Conservation (phyloP, 2,329 filamentous ascomycete genomes). For the Diaporthe citrichinensis region DNA sequence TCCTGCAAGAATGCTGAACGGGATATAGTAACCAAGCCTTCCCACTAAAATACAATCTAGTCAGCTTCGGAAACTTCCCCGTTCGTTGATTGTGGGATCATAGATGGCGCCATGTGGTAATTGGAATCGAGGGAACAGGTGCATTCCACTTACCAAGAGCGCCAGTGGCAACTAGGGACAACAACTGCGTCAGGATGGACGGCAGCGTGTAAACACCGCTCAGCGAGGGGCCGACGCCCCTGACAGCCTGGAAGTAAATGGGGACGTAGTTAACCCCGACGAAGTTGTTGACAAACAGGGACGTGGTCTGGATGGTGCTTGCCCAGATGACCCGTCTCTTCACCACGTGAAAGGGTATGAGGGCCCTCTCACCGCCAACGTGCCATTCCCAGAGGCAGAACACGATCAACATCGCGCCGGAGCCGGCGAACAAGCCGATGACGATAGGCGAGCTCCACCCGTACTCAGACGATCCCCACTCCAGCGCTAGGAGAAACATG, state of each 20-base stretch:
- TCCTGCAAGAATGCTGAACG: conserved; percentile 56
- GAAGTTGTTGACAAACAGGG: background rate
- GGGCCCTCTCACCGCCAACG: conserved; percentile 40
- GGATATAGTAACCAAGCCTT: conserved; percentile 59
- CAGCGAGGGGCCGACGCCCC: conserved; percentile 4
- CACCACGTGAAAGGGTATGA: conserved; percentile 9
- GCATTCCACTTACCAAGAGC: background rate
- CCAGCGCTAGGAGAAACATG: conserved; percentile 58
- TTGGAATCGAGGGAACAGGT: fast-evolving
- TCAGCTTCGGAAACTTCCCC: background rate
- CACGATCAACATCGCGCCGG: conserved; percentile 48
- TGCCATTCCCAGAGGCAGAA: conserved; percentile 57
- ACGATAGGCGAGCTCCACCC: conserved; percentile 54
- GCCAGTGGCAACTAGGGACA: background rate
- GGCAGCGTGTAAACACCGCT: conserved; percentile 26
- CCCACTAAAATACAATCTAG: background rate
- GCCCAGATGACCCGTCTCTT: conserved; percentile 1
- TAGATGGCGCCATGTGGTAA: background rate
- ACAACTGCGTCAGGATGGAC: background rate
- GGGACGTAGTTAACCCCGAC: conserved; percentile 20
- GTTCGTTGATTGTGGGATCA: background rate
- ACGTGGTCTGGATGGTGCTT: background rate
- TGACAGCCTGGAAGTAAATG: conserved; percentile 30
- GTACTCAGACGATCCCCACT: conserved; percentile 56
- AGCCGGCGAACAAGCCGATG: conserved; percentile 56